A percentile compares a stretch with the other conserved stretches of the same genome.
phyloP scores from a whole-genome alignment of 2,329 filamentous ascomycete species.

The Colletotrichum nymphaeae region DNA sequence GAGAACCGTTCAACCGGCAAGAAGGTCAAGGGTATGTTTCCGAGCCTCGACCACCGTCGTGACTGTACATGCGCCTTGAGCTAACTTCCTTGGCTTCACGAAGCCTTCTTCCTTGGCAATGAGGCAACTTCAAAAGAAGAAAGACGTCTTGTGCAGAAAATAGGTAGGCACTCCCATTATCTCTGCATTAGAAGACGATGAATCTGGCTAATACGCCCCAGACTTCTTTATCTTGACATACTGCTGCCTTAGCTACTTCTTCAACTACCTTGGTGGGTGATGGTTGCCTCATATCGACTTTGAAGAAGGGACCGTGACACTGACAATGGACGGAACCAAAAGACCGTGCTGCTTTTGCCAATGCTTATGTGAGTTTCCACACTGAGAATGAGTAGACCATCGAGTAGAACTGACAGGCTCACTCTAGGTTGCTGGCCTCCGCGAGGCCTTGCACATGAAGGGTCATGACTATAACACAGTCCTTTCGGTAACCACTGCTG shows the following conservation, averaged over 20 bases:
- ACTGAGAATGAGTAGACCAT: background rate
- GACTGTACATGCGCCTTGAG: no score
- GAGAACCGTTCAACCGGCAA: background rate
- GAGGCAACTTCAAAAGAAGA: conserved; percentile 40
- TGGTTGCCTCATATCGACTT: no score
- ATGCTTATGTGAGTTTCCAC: conserved; percentile 27
- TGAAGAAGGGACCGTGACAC: background rate
- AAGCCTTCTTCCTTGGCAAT: conserved; percentile 36
- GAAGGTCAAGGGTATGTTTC: conserved; percentile 13
- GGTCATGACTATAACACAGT: conserved; percentile 73
- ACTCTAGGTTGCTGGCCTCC: conserved; percentile 62
- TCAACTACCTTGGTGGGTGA: conserved; percentile 50
- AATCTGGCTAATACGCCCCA: background rate
- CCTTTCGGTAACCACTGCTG: conserved; percentile 56
- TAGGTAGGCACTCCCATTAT: conserved; percentile 36
- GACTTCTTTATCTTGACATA: conserved; percentile 50
- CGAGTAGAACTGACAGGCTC: background rate
- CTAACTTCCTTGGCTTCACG: background rate
- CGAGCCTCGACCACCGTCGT: background rate
- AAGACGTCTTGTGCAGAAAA: conserved; percentile 42
- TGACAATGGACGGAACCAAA: background rate
- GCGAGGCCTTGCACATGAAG: conserved; percentile 63
- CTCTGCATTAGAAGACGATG: rapidly evolving
- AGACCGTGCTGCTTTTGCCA: conserved; percentile 36
- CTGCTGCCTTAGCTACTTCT: conserved; percentile 49